A percentile compares a stretch with the other conserved stretches of the same genome.
Conservation (phyloP, 805 yeast species). For the Candida insectorum region DNA sequence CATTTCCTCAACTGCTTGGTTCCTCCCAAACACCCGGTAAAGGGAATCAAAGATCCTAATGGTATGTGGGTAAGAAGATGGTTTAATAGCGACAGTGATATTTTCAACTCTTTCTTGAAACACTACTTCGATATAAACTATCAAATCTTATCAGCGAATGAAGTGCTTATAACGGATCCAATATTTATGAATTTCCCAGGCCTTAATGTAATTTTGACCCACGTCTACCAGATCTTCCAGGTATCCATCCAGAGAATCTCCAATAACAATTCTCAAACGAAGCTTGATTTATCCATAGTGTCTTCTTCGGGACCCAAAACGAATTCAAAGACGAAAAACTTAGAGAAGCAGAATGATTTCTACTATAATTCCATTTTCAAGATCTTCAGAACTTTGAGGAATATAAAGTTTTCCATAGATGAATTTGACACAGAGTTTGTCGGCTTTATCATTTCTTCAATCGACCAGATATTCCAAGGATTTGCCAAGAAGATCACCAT, state of each 20-base stretch:
- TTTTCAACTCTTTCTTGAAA: constrained; percentile 58
- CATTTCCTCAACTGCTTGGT: constrained; percentile 30
- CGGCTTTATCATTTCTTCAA: background rate
- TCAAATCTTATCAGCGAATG: background rate
- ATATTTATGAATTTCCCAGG: constrained; percentile 40
- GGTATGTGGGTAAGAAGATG: constrained; percentile 65
- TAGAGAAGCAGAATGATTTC: constrained; percentile 26
- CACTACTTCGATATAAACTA: constrained; percentile 44
- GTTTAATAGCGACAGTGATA: constrained; percentile 54
- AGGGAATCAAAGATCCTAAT: constrained; percentile 53
- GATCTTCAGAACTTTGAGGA: constrained; percentile 36
- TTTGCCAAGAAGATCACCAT: constrained; percentile 36
- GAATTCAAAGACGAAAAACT: background rate
- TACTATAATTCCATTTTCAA: constrained; percentile 39
- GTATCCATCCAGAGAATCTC: constrained; percentile 25
- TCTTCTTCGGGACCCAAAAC: background rate
- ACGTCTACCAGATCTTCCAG: constrained; percentile 41
- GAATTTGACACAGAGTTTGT: background rate
- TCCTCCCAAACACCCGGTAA: constrained; percentile 41
- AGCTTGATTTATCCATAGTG: constrained; percentile 1
- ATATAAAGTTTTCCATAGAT: constrained; percentile 22
- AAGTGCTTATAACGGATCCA: constrained; percentile 1
- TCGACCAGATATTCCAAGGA: constrained; percentile 29
- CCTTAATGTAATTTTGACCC: constrained; percentile 41
- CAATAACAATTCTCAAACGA: constrained; percentile 11